phyloP scores from a whole-genome alignment of 1,284 basidiomycete genomes.

The Cutaneotrichosporon mucoides region DNA sequence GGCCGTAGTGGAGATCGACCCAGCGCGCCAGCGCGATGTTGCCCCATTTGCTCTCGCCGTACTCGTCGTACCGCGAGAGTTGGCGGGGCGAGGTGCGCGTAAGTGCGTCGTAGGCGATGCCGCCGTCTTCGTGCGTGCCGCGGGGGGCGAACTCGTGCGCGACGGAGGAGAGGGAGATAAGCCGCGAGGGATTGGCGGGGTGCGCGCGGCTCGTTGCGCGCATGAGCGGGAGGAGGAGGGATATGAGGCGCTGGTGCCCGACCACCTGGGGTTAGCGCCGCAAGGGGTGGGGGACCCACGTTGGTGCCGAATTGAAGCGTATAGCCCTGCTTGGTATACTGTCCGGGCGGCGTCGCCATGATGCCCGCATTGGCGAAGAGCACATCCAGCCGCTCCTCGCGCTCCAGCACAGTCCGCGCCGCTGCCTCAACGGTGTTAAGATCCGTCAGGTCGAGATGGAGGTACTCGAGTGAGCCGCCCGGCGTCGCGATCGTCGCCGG shows the following conservation, averaged over 20 bases:
- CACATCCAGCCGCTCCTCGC: constrained; percentile 46
- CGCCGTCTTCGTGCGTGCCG: constrained; percentile 10
- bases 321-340: constrained; percentile 56
- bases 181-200: constrained; percentile 46
- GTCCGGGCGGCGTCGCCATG: constrained; percentile 43
- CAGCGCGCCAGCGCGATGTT: constrained; percentile 34
- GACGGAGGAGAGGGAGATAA: constrained; percentile 54
- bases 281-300: constrained; percentile 16
- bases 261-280: constrained; percentile 23
- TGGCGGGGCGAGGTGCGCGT: constrained; percentile 14
- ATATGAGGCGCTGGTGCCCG: constrained; percentile 55
- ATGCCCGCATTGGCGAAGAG: constrained; percentile 57
- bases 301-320: constrained; percentile 58
- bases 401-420: constrained; percentile 52
- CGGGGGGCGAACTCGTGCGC: constrained; percentile 35
- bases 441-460: constrained; percentile 60
- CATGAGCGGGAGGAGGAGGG: constrained; percentile 55
- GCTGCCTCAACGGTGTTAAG: constrained; percentile 55
- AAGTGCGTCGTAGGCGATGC: constrained; percentile 30
- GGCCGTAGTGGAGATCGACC: constrained; percentile 24
- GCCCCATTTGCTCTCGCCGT: constrained; percentile 56
- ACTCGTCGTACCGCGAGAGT: constrained; percentile 41
- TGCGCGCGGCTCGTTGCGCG: constrained; percentile 33
- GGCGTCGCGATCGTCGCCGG: neutral
- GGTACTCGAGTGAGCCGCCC: neutral